phyloP scores from a whole-genome alignment of 192 early-diverging fungal species.

The Lunasporangiospora selenospora region DNA sequence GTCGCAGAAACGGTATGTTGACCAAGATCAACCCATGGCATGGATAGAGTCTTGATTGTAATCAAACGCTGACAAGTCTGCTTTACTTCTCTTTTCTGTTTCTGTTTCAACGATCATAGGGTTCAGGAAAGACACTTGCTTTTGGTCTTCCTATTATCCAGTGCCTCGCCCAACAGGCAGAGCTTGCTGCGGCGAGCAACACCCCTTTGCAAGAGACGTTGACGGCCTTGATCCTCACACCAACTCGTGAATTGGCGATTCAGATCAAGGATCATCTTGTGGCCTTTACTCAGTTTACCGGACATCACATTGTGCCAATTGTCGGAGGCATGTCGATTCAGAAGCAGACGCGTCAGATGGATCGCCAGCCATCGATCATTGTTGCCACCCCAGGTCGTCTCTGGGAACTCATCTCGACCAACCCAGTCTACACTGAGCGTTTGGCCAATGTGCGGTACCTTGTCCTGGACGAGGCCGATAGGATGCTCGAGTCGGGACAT shows the following conservation, averaged over 20 bases:
- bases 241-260: conserved; percentile 95
- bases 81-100: not conserved
- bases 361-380: conserved; percentile 71
- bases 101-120: conserved; percentile 47
- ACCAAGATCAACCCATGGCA: conserved; percentile 1
- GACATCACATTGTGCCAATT: conserved; percentile 71
- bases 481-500: conserved; percentile 82
- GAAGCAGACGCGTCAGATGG: conserved; percentile 85
- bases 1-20: conserved; percentile 86
- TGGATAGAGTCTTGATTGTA: conserved; percentile 13
- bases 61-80: conserved; percentile 3
- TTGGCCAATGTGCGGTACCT: conserved; percentile 70
- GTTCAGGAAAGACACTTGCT: conserved; percentile 95
- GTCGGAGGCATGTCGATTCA: conserved; percentile 95
- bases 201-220: conserved; percentile 34
- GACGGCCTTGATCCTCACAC: conserved; percentile 82
- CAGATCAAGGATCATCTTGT: conserved; percentile 90
- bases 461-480: conserved; percentile 86
- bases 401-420: conserved; percentile 62
- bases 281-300: conserved; percentile 44
- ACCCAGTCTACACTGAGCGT: conserved; percentile 59
- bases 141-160: conserved; percentile 95
- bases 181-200: conserved; percentile 12
- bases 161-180: conserved; percentile 56
- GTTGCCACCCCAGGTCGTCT: conserved; percentile 86